Base-by-base conservation (phyloP, 2,329 filamentous ascomycete genomes). In the Zasmidium cellare region DNA sequence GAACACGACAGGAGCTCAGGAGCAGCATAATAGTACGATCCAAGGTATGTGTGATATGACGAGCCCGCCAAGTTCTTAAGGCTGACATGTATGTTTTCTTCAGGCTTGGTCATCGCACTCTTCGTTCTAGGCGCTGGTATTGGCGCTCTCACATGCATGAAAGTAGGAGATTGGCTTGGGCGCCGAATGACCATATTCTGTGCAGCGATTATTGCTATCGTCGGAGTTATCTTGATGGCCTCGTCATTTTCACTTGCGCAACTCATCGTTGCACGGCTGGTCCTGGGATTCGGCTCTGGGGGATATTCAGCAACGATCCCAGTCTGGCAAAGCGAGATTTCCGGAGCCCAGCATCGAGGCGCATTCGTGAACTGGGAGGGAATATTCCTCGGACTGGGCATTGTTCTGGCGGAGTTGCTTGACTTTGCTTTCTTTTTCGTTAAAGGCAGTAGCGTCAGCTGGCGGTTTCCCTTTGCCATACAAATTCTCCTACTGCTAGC, bases 251-350 rank as follows among this genome's bases (percentile, higher is more conserved):
- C 48, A 5, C 47, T 70, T 69, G 61, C 76, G 1, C 64, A 68
- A 23, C 80, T 82, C 75, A 79, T 82, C 55, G 75, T 80, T n/a
- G 79, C 78, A 6, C 55, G 79, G 11, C 74, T 82, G 46, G 65
- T 77, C 9, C 70, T 74, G 2, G 79, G 79, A 9, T 74, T 82
- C 12, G 80, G 80, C 2, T 81, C 80, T 24, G 68, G 65, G 11
- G 51, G 53, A 18, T 60, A 60, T 46, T 64, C 64, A 2, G 52
- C 58, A 14, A 65, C 64, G 7, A 45, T 58, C 74, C 77, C 77
- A 76, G 57, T 76, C 71, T 18, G 78, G 80, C 67, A 79, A 74
- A 64, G 79, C 74, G 50, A 60, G 78, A 64, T 65, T 77, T 64
- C 75, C 16, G 38, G 41, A 9, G 46, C 53, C 19, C 22, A 50